Conservation (phyloP, 805 yeast genomes). For the Wickerhamiella hasegawae region DNA sequence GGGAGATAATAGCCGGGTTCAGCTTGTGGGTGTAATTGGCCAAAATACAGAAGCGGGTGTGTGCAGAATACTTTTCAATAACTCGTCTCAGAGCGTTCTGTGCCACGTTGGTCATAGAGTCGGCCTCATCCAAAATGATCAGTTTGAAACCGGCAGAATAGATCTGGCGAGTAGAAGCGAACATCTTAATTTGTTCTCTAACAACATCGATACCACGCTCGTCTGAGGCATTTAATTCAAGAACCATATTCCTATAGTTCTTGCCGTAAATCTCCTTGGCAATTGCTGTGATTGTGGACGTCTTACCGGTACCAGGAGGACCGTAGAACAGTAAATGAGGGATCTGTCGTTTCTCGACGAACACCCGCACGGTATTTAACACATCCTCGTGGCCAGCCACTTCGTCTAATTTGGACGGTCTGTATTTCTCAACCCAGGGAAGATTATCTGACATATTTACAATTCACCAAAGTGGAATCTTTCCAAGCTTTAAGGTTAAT, state of each 20-base stretch:
- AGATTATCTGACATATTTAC: too few species aligned
- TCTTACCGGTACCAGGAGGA: constrained; percentile 90
- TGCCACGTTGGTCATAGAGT: constrained; percentile 94
- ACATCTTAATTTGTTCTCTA: constrained; percentile 88
- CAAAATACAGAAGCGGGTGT: constrained; percentile 86
- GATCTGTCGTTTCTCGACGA: constrained; percentile 64
- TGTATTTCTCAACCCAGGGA: constrained; percentile 76
- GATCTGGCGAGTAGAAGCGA: constrained; percentile 91
- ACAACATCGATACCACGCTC: constrained; percentile 98
- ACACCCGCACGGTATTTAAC: constrained; percentile 68
- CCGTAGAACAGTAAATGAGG: constrained; percentile 93
- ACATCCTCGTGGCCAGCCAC: constrained; percentile 85
- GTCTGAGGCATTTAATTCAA: constrained; percentile 93
- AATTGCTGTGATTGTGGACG: constrained; percentile 76
- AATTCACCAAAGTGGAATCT: too few species aligned
- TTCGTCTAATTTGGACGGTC: constrained; percentile 72
- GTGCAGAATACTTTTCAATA: constrained; percentile 84
- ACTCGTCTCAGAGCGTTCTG: constrained; percentile 89
- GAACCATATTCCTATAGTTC: constrained; percentile 70
- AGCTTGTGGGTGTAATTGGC: constrained; percentile 93
- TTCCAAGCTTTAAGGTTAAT: too few species aligned
- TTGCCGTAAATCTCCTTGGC: constrained; percentile 81
- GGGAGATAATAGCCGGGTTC: constrained; percentile 83
- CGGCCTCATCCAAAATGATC: constrained; percentile 90
- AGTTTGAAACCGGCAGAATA: constrained; percentile 52